A percentile compares a stretch with the other conserved stretches of the same genome.
Conservation (phyloP, 2,329 filamentous ascomycete genomes). For the Aspergillus sergii region DNA sequence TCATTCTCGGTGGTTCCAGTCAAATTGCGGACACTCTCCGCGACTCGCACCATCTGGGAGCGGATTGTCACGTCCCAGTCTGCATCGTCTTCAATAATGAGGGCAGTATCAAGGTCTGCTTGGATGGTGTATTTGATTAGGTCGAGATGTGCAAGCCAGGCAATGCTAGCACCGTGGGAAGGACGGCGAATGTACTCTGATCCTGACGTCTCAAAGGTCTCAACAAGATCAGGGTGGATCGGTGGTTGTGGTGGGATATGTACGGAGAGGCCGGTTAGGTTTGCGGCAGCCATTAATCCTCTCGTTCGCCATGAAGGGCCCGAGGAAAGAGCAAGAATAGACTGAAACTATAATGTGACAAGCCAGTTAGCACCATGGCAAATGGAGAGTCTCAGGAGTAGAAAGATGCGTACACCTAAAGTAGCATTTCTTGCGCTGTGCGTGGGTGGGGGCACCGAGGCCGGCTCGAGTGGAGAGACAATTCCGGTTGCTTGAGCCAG, state of each 20-base stretch:
- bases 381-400: neutral
- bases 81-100: conserved; percentile 49
- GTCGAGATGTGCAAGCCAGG: conserved; percentile 48
- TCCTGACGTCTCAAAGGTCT: conserved; percentile 31
- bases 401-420: conserved; percentile 4
- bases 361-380: neutral
- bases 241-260: conserved; percentile 37
- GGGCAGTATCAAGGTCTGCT: conserved; percentile 23
- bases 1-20: conserved; percentile 11
- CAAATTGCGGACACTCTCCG: conserved; percentile 34
- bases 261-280: conserved; percentile 35
- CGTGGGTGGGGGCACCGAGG: neutral
- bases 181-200: conserved; percentile 10
- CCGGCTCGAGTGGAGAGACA: neutral
- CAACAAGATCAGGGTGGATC: conserved; percentile 29
- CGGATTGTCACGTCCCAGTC: conserved; percentile 42
- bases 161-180: conserved; percentile 32
- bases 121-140: conserved; percentile 23
- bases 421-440: conserved; percentile 10
- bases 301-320: conserved; percentile 40
- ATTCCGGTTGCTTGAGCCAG: neutral
- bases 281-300: conserved; percentile 38
- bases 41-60: conserved; percentile 32
- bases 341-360: conserved; percentile 18
- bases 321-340: conserved; percentile 36